Percentiles rank a stretch among this genome's conserved stretches.
Conservation (phyloP, 805 yeast genomes). For the Cyberlindnera suaveolens region DNA sequence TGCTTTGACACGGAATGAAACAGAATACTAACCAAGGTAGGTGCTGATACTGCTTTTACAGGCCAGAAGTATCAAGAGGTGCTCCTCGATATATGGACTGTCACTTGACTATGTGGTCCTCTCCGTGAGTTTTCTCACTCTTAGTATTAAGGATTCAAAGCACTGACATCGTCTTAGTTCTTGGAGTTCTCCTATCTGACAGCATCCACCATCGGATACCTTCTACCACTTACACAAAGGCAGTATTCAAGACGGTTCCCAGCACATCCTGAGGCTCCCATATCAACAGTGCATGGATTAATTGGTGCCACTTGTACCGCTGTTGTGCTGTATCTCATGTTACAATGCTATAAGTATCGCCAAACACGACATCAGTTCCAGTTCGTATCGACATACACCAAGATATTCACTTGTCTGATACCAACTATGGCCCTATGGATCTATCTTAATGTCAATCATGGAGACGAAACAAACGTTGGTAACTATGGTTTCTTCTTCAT, state of each 20-base stretch:
- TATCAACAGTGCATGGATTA: slow-evolving; percentile 18
- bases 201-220: not conserved
- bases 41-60: slow-evolving; percentile 1
- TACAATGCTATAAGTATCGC: slow-evolving; percentile 25
- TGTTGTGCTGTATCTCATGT: slow-evolving; percentile 15
- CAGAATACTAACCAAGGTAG: not conserved
- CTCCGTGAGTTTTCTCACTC: slow-evolving; percentile 5
- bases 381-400: slow-evolving; percentile 25
- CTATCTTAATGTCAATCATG: not conserved
- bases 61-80: slow-evolving; percentile 20
- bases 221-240: slow-evolving; percentile 6
- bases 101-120: slow-evolving; percentile 30
- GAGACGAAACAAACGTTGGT: slow-evolving; percentile 18
- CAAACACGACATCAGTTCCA: slow-evolving; percentile 32
- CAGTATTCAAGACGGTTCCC: slow-evolving; percentile 32
- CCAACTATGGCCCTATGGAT: not conserved
- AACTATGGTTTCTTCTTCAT: slow-evolving; percentile 28
- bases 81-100: slow-evolving; percentile 31
- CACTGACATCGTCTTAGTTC: slow-evolving; percentile 3
- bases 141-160: not conserved
- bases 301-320: slow-evolving; percentile 14
- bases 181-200: not conserved
- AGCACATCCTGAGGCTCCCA: slow-evolving; percentile 23
- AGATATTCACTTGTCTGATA: not conserved
- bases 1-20: not conserved